Base-by-base conservation (phyloP, 2,329 filamentous ascomycete species). In the Macrophomina phaseolina region DNA sequence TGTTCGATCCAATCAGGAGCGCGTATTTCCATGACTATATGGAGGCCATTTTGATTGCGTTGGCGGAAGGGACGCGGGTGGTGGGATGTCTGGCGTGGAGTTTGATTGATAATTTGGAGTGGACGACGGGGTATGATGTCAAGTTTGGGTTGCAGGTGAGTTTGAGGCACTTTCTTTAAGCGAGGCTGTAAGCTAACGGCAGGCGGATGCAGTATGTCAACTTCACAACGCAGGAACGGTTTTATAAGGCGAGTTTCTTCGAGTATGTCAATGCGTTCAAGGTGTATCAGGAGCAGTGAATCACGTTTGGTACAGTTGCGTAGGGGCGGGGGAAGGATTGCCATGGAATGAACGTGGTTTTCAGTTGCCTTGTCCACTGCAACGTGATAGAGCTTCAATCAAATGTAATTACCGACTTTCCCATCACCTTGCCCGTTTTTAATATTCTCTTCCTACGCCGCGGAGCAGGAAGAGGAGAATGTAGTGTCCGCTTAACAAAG, bases 51-150 rank as follows among this genome's bases (percentile, higher is more conserved):
- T 70, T 79, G 18, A 75, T 77, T 11, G 73, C 73, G 46, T 68
- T 77, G 28, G 70, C 65, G n/a, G 77, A 80, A 52, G 75, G 76
- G 2, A 75, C 79, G 5, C 73, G 78, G 60, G 75, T 80, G 1
- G 69, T 76, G 16, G 78, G 77, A 0, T 70, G 70, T 51, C 61
- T 79, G 40, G 78, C 76, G 18, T 79, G 77, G 77, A 74, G 71
- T 52, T 75, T 78, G 40, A 69, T 74, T 8, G 77, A 79, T 67
- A 80, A 80, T 64, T 71, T 77, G 53, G 78, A 80, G 70, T 79
- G 77, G 77, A 64, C 64, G 8, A 66, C 70, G 42, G 76, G 76
- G 7, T 77, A 73, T 46, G 67, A 69, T 1, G 70, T 72, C 3
- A 75, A 74, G 66, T 80, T 80, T 68, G 78, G 78, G 0, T 18